phyloP scores from a whole-genome alignment of 306 rosid species.

The Pterocarpus santalinus region DNA sequence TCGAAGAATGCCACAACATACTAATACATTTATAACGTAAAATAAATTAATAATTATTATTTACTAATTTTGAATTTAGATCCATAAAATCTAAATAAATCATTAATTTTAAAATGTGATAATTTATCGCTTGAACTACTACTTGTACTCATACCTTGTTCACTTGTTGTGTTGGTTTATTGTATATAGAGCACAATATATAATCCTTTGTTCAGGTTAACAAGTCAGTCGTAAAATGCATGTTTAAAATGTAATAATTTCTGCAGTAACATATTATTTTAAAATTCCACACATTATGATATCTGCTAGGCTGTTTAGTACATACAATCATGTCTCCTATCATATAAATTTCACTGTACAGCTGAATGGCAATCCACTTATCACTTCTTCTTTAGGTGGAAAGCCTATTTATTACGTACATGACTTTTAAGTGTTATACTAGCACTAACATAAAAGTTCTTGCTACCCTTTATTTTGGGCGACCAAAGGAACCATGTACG shows the following conservation, averaged over 20 bases:
- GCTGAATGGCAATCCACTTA: neutral
- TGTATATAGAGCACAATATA: neutral
- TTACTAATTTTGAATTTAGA: neutral
- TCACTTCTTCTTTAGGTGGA: conserved; percentile 6
- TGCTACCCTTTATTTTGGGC: neutral
- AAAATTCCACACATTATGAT: neutral
- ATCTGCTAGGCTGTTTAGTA: neutral
- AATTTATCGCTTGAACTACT: neutral
- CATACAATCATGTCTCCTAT: conserved; percentile 10
- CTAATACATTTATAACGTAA: too few species aligned
- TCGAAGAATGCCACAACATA: too few species aligned
- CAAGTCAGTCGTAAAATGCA: neutral
- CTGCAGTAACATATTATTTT: neutral
- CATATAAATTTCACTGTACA: neutral
- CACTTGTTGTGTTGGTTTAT: neutral
- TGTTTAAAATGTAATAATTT: neutral
- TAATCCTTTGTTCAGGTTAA: neutral
- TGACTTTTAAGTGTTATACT: neutral
- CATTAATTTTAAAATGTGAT: neutral
- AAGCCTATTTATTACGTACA: neutral
- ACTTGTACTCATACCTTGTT: neutral
- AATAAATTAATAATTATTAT: neutral
- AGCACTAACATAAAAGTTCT: conserved; percentile 23
- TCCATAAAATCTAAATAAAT: neutral
- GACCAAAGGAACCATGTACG: conserved; percentile 13